phyloP scores from a whole-genome alignment of 2,329 filamentous ascomycete genomes.

The Pezicula carpinea region DNA sequence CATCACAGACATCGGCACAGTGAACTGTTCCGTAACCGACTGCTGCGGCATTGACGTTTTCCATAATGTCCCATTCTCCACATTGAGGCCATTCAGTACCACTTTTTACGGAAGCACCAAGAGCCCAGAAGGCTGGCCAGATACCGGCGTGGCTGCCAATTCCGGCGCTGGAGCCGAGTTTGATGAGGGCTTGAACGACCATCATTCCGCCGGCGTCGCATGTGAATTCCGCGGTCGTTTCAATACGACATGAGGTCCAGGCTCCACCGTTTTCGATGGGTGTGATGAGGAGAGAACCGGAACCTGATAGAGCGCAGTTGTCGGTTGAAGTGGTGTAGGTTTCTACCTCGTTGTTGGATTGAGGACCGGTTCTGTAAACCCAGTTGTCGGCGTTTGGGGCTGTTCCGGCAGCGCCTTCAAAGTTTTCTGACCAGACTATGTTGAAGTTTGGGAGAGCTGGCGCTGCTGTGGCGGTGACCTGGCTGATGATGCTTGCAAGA shows the following conservation, averaged over 20 bases:
- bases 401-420: constrained; percentile 4
- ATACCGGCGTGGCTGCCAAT: constrained; percentile 4
- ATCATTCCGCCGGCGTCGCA: constrained; percentile 12
- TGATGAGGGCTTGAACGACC: constrained; percentile 16
- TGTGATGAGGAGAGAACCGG: constrained; percentile 13
- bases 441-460: constrained; percentile 11
- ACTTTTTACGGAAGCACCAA: constrained; percentile 2
- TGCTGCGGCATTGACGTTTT: constrained; percentile 3
- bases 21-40: background rate
- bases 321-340: constrained; percentile 10
- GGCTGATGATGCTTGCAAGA: constrained; percentile 7
- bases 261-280: constrained; percentile 10
- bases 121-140: constrained; percentile 12
- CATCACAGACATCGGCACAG: constrained; percentile 1
- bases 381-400: constrained; percentile 13
- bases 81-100: constrained; percentile 6
- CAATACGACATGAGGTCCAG: constrained; percentile 23
- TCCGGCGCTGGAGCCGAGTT: constrained; percentile 9
- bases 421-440: constrained; percentile 17
- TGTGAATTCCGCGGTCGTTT: constrained; percentile 10
- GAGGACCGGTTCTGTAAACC: constrained; percentile 9
- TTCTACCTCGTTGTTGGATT: constrained; percentile 18
- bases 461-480: constrained; percentile 6
- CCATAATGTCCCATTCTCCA: constrained; percentile 8
- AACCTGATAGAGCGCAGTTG: constrained; percentile 13